A percentile compares a stretch with the other conserved stretches of the same genome.
Evolutionary conservation across 2,329 filamentous ascomycete genomes (phyloP).

Genomic region (Spiromastix sp.): DNA sequence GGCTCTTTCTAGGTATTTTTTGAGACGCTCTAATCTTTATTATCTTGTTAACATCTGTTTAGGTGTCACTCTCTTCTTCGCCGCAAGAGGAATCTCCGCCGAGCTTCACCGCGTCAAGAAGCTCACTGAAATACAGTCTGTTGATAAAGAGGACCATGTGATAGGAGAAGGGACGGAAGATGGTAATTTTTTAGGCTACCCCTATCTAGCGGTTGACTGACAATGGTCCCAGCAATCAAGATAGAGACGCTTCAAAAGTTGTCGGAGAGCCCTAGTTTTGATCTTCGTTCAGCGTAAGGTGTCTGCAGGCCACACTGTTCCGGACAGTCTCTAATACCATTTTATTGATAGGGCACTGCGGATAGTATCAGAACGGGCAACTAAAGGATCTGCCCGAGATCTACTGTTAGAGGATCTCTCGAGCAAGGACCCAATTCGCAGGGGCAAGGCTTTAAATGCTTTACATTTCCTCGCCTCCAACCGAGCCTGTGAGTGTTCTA

Average conservation of each 20-base stretch:
- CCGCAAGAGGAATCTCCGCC: conserved; percentile 47
- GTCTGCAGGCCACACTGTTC: conserved; percentile 43
- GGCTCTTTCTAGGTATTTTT: conserved; percentile 27
- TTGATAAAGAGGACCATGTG: conserved; percentile 58
- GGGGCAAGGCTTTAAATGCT: conserved; percentile 32
- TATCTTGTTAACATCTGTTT: conserved; percentile 5
- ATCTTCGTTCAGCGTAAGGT: conserved; percentile 58
- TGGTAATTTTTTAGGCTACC: conserved; percentile 29
- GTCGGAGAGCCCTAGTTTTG: conserved; percentile 59
- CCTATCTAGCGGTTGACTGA: conserved; percentile 13
- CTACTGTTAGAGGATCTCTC: conserved; percentile 32
- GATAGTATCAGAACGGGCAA: conserved; percentile 36
- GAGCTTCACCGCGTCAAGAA: conserved; percentile 32
- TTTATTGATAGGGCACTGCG: conserved; percentile 27
- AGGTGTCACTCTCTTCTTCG: conserved; percentile 38
- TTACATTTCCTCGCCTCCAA: conserved; percentile 33
- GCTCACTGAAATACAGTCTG: conserved; percentile 51
- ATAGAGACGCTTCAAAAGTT: conserved; percentile 57
- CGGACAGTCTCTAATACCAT: conserved; percentile 26
- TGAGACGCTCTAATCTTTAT: background rate
- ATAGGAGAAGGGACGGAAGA: conserved; percentile 69
- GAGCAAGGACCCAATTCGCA: conserved; percentile 25
- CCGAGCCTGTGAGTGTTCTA: conserved; percentile 24
- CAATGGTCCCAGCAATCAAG: conserved; percentile 41
- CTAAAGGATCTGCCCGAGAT: conserved; percentile 29